Conservation (phyloP, 305 asterid genomes). For the Nicotiana rustica region DNA sequence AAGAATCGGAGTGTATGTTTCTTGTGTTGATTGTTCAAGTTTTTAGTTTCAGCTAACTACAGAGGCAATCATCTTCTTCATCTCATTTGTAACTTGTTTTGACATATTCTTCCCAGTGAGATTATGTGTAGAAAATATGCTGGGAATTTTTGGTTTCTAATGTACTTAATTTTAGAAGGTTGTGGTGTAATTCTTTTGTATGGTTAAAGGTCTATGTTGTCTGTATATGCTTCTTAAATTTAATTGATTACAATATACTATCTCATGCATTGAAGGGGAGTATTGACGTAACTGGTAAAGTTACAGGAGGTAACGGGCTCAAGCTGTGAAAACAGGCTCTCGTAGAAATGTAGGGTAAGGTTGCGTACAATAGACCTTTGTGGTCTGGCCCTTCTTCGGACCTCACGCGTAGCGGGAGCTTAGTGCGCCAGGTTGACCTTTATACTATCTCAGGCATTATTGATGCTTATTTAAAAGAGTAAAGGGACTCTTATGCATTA, state of each 20-base stretch:
- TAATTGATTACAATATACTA: neutral
- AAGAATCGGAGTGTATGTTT: conserved; percentile 57
- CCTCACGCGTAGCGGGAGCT: no score
- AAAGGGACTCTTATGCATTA: neutral
- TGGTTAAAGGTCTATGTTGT: neutral
- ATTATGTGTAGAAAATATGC: neutral
- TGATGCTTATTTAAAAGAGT: neutral
- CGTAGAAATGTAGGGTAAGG: no score
- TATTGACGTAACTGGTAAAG: no score
- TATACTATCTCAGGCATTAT: neutral
- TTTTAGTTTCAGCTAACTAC: neutral
- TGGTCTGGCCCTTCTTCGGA: no score
- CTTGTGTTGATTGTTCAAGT: conserved; percentile 49
- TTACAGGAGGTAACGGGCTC: no score
- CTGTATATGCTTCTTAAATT: conserved; percentile 5
- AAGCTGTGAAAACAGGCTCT: no score
- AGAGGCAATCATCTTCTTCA: neutral
- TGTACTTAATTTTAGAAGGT: neutral
- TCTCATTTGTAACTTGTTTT: conserved; percentile 12
- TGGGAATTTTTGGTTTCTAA: neutral
- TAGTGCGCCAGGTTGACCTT: no score
- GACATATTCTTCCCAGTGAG: neutral
- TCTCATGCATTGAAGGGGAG: neutral
- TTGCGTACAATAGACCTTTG: no score
- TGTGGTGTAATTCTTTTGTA: conserved; percentile 10